Percentiles rank a stretch among this genome's conserved stretches.
Conservation (phyloP, 441 rosid species). For the California macrophylla region DNA sequence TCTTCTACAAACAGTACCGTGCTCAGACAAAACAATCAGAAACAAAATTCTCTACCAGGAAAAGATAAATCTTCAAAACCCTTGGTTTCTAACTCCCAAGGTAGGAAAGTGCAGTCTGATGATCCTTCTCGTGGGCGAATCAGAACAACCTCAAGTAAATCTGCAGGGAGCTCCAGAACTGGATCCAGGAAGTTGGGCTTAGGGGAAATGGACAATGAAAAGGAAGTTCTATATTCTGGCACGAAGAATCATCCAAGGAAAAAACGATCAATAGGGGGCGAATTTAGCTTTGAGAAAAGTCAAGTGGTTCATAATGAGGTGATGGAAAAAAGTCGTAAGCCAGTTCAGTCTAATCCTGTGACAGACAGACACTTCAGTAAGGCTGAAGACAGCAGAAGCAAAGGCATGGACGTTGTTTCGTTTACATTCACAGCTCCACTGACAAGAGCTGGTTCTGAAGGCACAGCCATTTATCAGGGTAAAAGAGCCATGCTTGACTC, state of each 20-base stretch:
- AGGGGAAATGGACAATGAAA: constrained; percentile 32
- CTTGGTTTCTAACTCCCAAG: constrained; percentile 27
- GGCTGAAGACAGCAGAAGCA: constrained; percentile 60
- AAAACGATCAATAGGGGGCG: constrained; percentile 52
- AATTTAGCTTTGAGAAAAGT: constrained; percentile 31
- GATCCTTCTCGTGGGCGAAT: constrained; percentile 27
- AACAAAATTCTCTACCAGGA: constrained; percentile 51
- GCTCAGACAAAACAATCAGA: constrained; percentile 80
- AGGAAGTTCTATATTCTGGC: constrained; percentile 28
- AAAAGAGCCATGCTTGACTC: constrained; percentile 42
- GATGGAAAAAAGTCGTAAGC: constrained; percentile 27
- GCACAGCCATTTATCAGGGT: constrained; percentile 15
- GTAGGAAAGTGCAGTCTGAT: constrained; percentile 33
- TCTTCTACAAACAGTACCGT: constrained; percentile 32
- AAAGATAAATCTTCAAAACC: constrained; percentile 46
- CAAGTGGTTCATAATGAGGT: constrained; percentile 24
- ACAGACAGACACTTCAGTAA: constrained; percentile 34
- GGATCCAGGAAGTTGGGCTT: constrained; percentile 45
- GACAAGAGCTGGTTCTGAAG: constrained; percentile 39
- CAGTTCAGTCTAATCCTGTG: constrained; percentile 26
- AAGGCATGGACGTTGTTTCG: constrained; percentile 83
- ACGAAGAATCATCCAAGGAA: constrained; percentile 42
- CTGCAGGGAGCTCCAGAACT: constrained; percentile 33
- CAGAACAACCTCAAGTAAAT: constrained; percentile 28
- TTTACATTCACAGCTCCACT: constrained; percentile 88